phyloP scores from a whole-genome alignment of 2,329 filamentous ascomycete genomes.

The Aureobasidium mangrovei region DNA sequence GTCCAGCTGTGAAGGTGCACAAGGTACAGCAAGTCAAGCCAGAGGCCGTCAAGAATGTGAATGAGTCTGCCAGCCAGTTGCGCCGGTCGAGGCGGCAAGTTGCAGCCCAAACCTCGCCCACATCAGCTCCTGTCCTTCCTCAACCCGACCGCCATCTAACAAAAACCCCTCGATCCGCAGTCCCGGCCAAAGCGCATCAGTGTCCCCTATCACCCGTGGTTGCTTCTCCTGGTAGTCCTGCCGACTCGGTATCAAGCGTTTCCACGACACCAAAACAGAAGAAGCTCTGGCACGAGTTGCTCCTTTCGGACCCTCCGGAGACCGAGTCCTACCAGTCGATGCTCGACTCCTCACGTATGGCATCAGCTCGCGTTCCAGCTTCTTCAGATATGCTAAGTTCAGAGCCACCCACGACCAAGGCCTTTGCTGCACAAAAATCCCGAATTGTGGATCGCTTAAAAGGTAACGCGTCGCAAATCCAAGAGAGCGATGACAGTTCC shows the following conservation, averaged over 20 bases:
- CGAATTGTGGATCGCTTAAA: constrained; percentile 28
- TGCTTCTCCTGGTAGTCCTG: constrained; percentile 1
- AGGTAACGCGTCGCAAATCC: constrained; percentile 19
- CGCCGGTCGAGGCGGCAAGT: constrained; percentile 1
- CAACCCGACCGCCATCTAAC: no score
- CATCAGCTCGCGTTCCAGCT: background rate
- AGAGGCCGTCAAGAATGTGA: background rate
- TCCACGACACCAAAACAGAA: constrained; percentile 26
- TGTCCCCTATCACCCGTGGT: constrained; percentile 1
- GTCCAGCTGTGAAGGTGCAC: background rate
- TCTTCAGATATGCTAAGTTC: background rate
- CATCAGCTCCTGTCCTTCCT: background rate
- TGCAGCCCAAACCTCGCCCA: background rate
- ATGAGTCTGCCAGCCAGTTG: background rate
- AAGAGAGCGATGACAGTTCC: constrained; percentile 18
- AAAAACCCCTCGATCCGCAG: no score
- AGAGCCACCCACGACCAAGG: background rate
- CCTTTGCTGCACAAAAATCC: constrained; percentile 12
- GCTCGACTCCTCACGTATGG: background rate
- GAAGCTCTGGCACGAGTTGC: constrained; percentile 24
- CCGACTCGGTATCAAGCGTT: background rate
- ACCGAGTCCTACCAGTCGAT: background rate
- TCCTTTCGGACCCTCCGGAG: constrained; percentile 16
- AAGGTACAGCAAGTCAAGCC: background rate
- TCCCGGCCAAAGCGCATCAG: background rate